Percentiles rank a stretch among this genome's conserved stretches.
Conservation (phyloP, 2,329 filamentous ascomycete genomes). For the Nigrograna mackinnonii region DNA sequence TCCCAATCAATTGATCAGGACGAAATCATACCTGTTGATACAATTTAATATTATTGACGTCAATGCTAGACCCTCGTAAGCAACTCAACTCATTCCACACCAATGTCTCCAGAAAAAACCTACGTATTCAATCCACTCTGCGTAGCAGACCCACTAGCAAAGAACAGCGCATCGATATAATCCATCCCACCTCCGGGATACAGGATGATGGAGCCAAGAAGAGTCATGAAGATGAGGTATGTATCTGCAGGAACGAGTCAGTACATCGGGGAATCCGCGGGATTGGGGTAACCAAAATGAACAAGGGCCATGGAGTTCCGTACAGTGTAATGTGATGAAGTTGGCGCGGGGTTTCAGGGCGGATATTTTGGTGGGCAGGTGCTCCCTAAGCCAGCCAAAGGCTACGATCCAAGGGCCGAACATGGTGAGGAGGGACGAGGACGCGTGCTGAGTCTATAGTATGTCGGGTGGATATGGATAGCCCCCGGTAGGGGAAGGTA, state of each 20-base stretch:
- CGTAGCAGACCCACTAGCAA: slow-evolving; percentile 82
- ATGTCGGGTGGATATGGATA: too few relatives aligned
- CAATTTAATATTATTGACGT: slow-evolving; percentile 50
- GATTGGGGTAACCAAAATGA: not conserved
- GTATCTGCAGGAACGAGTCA: slow-evolving; percentile 58
- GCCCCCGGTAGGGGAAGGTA: too few relatives aligned
- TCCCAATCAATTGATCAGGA: not conserved
- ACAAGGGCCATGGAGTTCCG: not conserved
- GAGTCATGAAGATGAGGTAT: slow-evolving; percentile 74
- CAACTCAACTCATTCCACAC: not conserved
- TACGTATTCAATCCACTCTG: slow-evolving; percentile 90
- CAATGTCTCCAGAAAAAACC: slow-evolving; percentile 10
- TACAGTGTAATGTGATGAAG: slow-evolving; percentile 82
- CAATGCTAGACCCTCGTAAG: slow-evolving; percentile 43
- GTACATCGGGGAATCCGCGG: too few relatives aligned
- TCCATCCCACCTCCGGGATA: slow-evolving; percentile 66
- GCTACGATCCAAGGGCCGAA: slow-evolving; percentile 33
- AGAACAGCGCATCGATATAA: slow-evolving; percentile 90
- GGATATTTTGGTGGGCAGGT: slow-evolving; percentile 21
- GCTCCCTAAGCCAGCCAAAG: slow-evolving; percentile 31
- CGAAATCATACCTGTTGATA: slow-evolving; percentile 57
- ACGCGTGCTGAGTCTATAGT: too few relatives aligned
- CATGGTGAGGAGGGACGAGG: slow-evolving; percentile 27
- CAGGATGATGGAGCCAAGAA: slow-evolving; percentile 78
- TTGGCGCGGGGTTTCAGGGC: slow-evolving; percentile 66